A percentile compares a stretch with the other conserved stretches of the same genome.
These are phyloP conservation scores for Wickerhamiella slavikovae DNA, from an alignment of 805 yeast species.

Conservation along the genomic window DNA sequence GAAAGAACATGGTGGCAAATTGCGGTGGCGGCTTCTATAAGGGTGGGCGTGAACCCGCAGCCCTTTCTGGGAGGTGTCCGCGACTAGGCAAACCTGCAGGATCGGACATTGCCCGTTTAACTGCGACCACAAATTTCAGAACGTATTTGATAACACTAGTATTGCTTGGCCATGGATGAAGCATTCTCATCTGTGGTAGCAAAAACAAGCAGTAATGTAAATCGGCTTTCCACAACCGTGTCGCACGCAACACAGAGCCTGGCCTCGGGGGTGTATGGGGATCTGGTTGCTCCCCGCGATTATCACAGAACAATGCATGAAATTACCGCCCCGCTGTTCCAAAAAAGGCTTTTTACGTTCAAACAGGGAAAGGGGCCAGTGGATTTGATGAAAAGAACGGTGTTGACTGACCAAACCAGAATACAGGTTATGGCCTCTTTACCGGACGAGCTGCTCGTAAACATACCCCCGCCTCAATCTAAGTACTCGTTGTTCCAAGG, in stretches of 20 bases:
- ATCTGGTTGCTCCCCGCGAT: conserved; percentile 17
- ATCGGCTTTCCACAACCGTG: conserved; percentile 19
- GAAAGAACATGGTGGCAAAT: too few relatives aligned
- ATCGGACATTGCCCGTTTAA: too few relatives aligned
- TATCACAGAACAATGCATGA: conserved; percentile 29
- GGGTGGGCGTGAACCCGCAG: too few relatives aligned
- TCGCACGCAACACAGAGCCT: conserved; percentile 20
- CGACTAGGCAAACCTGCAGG: too few relatives aligned
- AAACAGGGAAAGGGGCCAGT: conserved; percentile 14
- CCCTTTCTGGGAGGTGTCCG: too few relatives aligned
- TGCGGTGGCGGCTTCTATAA: too few relatives aligned
- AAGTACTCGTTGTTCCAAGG: conserved; percentile 46
- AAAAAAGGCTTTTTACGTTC: conserved; percentile 20
- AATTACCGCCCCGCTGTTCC: conserved; percentile 22
- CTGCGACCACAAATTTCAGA: too few relatives aligned
- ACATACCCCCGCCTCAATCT: conserved; percentile 25
- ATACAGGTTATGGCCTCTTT: conserved; percentile 30
- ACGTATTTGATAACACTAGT: too few relatives aligned
- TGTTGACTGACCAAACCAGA: conserved; percentile 20
- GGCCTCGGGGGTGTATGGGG: conserved; percentile 17
- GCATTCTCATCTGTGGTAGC: conserved; percentile 19
- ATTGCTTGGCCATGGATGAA: conserved; percentile 7
- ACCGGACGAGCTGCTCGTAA: conserved; percentile 39
- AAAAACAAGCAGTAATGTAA: conserved; percentile 20
- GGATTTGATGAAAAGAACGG: conserved; percentile 15